Evolutionary conservation across 306 rosid species (phyloP), one percentile per base, ranked within the genome.

Genomic region (Casuarina glauca): DNA sequence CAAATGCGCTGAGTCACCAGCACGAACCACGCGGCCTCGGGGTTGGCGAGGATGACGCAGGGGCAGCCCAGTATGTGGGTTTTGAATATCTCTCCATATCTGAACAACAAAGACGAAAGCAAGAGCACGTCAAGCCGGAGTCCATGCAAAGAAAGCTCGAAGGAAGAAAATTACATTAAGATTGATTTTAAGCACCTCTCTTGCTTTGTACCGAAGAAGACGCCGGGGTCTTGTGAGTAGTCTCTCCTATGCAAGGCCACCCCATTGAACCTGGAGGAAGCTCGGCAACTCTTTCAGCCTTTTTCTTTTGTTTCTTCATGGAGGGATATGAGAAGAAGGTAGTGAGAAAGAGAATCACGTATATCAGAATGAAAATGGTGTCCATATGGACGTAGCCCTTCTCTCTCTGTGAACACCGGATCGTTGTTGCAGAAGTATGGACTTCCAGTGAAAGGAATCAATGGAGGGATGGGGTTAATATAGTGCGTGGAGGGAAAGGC

Each of bases 261-360:
- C 98, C 98, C 94, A 90, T 80, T 79, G 96, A 90, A 35, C 98
- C 98, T 2, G 98, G 97, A 36, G 98, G 97, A 72, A 90, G 94
- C 79, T 88, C 84, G 36, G 82, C 51, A 15, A 19, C 5, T 10
- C 3, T 41, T 53, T 51, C 9, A 16, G 62, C 46, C 49, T 77
- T 77, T 39, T 12, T 71, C 48, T 54, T 76, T 7, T 53, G 76
- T 79, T 82, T 85, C 76, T 62, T 88, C 50, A 80, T 71, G 49
- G 79, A 79, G 52, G 78, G 54, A 38, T 45, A 79, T 0, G 68
- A 83, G 70, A 86, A 71, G 38, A 88, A 79, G 54, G 66, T 38
- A 2, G 83, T 89, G 82, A 90, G 78, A 63, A 82, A 73, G 83
- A 93, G 72, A 61, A 85, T 26, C 78, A 80, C 69, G 85, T 44